Conservation (phyloP, 768 basidiomycete genomes). For the Kwoniella shandongensis region DNA sequence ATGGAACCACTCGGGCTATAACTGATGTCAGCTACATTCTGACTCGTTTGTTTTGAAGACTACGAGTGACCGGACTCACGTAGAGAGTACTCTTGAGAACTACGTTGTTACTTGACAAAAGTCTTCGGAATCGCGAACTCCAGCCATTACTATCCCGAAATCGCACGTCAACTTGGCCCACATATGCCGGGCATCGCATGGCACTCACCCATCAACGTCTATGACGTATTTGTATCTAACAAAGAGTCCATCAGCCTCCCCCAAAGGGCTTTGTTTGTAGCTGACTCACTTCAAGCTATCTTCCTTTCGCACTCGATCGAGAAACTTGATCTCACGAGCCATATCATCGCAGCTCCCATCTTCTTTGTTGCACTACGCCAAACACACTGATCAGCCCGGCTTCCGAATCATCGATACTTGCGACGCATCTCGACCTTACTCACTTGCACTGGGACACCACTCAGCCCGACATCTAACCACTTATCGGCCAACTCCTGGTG, state of each 20-base stretch:
- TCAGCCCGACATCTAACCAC: slow-evolving; percentile 43
- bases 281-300: slow-evolving; percentile 31
- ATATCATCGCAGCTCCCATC: slow-evolving; percentile 45
- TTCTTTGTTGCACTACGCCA: slow-evolving; percentile 28
- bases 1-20: slow-evolving; percentile 46
- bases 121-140: slow-evolving; percentile 43
- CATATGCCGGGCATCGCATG: no score
- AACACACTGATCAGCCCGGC: background rate
- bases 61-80: no score
- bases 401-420: background rate
- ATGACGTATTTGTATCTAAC: slow-evolving; percentile 43
- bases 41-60: no score
- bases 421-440: slow-evolving; percentile 2
- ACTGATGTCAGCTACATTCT: no score
- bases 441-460: slow-evolving; percentile 45
- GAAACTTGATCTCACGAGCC: slow-evolving; percentile 40
- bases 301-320: slow-evolving; percentile 35
- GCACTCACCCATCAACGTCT: slow-evolving; percentile 47
- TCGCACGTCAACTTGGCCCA: slow-evolving; percentile 1
- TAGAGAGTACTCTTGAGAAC: slow-evolving; percentile 48
- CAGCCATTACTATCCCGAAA: slow-evolving; percentile 38
- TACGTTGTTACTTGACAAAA: slow-evolving; percentile 43
- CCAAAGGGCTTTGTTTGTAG: no score
- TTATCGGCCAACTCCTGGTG: slow-evolving; percentile 31
- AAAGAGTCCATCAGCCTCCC: background rate